Conservation (phyloP, 2,329 filamentous ascomycete species). For the Aspergillus sp. region DNA sequence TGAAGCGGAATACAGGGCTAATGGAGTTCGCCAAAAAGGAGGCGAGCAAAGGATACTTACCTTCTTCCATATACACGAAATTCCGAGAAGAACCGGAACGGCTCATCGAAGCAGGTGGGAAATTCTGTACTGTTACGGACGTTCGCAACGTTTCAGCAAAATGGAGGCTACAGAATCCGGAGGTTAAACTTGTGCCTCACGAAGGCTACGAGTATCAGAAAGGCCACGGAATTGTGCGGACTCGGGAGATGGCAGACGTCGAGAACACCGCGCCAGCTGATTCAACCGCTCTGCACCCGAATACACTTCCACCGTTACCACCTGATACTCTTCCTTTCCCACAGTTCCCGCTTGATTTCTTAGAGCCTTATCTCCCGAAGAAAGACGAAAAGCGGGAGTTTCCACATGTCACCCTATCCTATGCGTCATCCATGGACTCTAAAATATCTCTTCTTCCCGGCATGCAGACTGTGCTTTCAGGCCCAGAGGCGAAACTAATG, state of each 20-base stretch:
- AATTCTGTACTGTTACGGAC: constrained; percentile 48
- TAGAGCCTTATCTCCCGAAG: constrained; percentile 54
- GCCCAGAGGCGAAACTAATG: constrained; percentile 82
- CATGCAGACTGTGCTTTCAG: constrained; percentile 79
- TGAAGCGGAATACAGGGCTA: constrained; percentile 49
- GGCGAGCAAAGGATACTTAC: constrained; percentile 47
- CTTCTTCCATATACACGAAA: constrained; percentile 50
- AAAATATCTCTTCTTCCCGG: constrained; percentile 74
- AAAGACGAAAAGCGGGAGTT: constrained; percentile 33
- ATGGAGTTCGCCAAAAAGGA: constrained; percentile 49
- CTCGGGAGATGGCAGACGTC: constrained; percentile 17
- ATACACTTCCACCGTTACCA: constrained; percentile 25
- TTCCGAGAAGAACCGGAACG: constrained; percentile 48
- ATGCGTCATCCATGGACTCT: constrained; percentile 85
- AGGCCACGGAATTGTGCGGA: constrained; percentile 43
- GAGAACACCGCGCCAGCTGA: constrained; percentile 12
- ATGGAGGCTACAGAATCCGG: constrained; percentile 48
- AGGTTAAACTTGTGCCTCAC: constrained; percentile 44
- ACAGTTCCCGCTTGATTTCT: constrained; percentile 43
- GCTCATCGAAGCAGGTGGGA: constrained; percentile 46
- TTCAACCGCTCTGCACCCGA: constrained; percentile 12
- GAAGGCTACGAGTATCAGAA: constrained; percentile 47
- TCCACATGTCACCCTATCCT: constrained; percentile 76
- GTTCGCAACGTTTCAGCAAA: constrained; percentile 50
- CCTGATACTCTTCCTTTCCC: constrained; percentile 49